A percentile compares a stretch with the other conserved stretches of the same genome.
Conservation (phyloP, 176 grass and related monocot species). For the Lolium multiflorum region DNA sequence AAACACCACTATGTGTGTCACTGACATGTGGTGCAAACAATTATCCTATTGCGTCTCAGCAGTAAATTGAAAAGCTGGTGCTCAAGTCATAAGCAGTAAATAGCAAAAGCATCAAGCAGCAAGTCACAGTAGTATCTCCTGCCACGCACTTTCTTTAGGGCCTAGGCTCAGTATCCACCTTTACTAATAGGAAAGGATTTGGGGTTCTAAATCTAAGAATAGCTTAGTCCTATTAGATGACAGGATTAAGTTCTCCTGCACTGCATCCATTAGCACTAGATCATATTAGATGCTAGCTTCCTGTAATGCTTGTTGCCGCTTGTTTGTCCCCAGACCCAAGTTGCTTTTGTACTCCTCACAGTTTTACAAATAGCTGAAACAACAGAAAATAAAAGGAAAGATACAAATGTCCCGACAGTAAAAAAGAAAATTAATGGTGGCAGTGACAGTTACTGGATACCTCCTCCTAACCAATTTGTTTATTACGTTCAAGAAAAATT, state of each 20-base stretch:
- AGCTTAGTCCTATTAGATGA: background rate
- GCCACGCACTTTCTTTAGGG: background rate
- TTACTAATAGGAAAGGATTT: conserved; percentile 17
- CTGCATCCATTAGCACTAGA: background rate
- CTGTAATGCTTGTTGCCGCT: background rate
- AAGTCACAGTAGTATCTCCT: background rate
- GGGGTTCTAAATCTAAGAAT: background rate
- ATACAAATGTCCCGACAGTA: background rate
- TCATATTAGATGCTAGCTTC: conserved; percentile 15
- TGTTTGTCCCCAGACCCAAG: background rate
- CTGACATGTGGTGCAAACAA: conserved; percentile 6
- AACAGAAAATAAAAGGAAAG: background rate
- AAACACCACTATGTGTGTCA: background rate
- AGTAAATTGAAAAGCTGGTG: conserved; percentile 18
- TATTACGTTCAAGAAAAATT: conserved; percentile 10
- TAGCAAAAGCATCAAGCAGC: conserved; percentile 8
- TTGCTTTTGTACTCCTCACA: background rate
- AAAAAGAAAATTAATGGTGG: conserved; percentile 12
- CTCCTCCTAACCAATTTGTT: background rate
- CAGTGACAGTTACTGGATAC: background rate
- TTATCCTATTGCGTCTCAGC: background rate
- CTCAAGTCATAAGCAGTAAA: conserved; percentile 15
- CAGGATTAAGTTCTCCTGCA: conserved; percentile 32
- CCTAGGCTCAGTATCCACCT: background rate
- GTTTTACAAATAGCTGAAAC: conserved; percentile 9